Base-by-base conservation (phyloP, 176 grass and related monocot genomes). In the Lolium multiflorum region DNA sequence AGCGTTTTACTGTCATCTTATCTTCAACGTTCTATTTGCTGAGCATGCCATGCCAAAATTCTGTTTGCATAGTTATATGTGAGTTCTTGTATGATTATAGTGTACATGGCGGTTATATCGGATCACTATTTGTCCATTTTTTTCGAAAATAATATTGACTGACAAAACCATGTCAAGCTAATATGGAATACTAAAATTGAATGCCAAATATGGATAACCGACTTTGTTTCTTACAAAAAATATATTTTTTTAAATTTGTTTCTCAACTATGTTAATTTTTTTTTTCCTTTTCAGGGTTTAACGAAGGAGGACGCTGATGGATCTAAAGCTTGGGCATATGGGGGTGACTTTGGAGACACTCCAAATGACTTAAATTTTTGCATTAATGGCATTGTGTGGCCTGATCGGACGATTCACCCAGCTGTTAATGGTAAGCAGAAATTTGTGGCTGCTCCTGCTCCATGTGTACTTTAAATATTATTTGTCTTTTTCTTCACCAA, bases 331-430 rank as follows among this genome's bases (percentile, higher is more conserved):
- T 98, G 96, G 93, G 96, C 96, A 60, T 98, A 94, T 89, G 96
- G 96, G 54, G 96, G 96, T 59, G 92, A 98, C 63, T 98, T 94
- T 69, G 93, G 96, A 88, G 96, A 98, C 85, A 87, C 67, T 88
- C 93, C 96, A 55, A 98, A 98, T 82, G 93, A 95, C 71, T 88
- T 44, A 15, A 91, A 98, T 67, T 98, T 98, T 91, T 98, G 96
- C 73, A 82, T 98, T 83, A 98, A 98, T 92, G 96, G 96, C 79
- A 83, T 98, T 84, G 81, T 92, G 39, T 98, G 96, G 96, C 93
- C 93, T 49, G 96, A 98, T 94, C 90, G 96, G 50, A 95, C 93
- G 3, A 92, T 92, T 91, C 96, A 95, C 82, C 96, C 91, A 52
- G 88, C 93, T 88, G 63, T 95, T 75, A 88, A 98, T 88, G 93